A percentile compares a stretch with the other conserved stretches of the same genome.
Evolutionary conservation across 2,329 filamentous ascomycete genomes (phyloP).

Genomic region (Hymenoscyphus fraxineus): DNA sequence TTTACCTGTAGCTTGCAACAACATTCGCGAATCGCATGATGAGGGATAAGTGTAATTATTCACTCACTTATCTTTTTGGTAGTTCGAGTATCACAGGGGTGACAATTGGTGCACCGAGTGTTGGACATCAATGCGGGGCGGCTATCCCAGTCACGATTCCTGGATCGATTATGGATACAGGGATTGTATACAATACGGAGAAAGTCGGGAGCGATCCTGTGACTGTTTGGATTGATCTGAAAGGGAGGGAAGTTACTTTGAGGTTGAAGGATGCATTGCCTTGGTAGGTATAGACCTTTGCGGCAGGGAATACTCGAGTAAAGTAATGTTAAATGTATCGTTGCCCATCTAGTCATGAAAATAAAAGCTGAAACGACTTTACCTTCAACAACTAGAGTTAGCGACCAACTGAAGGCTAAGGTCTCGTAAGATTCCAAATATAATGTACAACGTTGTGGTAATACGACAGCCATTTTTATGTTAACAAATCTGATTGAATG

Average conservation of each 20-base stretch:
- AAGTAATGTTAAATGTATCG: not conserved
- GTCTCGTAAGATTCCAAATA: too few relatives aligned
- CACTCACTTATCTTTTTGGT: slow-evolving; percentile 1
- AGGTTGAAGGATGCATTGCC: slow-evolving; percentile 6
- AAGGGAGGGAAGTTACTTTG: slow-evolving; percentile 30
- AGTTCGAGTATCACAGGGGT: slow-evolving; percentile 11
- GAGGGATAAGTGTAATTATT: slow-evolving; percentile 19
- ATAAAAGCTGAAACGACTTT: too few relatives aligned
- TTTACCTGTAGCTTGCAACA: slow-evolving; percentile 15
- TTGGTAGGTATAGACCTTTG: not conserved
- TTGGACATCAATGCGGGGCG: slow-evolving; percentile 10
- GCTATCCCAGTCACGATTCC: slow-evolving; percentile 34
- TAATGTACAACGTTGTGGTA: too few relatives aligned
- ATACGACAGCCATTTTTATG: too few relatives aligned
- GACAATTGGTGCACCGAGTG: slow-evolving; percentile 41
- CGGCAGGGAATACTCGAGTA: not conserved
- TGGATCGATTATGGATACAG: not conserved
- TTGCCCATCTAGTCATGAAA: too few relatives aligned
- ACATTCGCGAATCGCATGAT: slow-evolving; percentile 47
- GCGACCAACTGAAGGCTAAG: too few relatives aligned
- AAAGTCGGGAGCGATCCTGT: slow-evolving; percentile 49
- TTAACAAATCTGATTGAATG: too few relatives aligned
- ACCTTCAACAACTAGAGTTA: too few relatives aligned
- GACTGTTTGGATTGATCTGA: slow-evolving; percentile 45
- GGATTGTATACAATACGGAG: slow-evolving; percentile 11